phyloP scores from a whole-genome alignment of 2,329 filamentous ascomycete genomes.

The Madurella fahalii region DNA sequence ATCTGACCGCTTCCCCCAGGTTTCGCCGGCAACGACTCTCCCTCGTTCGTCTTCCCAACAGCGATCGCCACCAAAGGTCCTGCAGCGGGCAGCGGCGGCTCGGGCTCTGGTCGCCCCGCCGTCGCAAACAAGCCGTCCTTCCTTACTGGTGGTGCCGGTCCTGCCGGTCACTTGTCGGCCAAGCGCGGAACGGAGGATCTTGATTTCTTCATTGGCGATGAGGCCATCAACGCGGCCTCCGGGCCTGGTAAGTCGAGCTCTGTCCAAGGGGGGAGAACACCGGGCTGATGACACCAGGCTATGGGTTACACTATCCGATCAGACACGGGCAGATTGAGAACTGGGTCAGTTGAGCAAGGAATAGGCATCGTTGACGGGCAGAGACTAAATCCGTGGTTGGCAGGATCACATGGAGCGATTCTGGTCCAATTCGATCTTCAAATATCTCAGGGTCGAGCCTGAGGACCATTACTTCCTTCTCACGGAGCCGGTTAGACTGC shows the following conservation, averaged over 20 bases:
- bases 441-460: slow-evolving; percentile 95
- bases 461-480: slow-evolving; percentile 98
- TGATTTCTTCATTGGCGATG: slow-evolving; percentile 98
- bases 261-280: background rate
- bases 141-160: slow-evolving; percentile 83
- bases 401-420: slow-evolving; percentile 99
- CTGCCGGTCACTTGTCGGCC: slow-evolving; percentile 73
- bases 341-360: slow-evolving; percentile 60
- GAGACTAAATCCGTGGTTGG: slow-evolving; percentile 27
- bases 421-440: slow-evolving; percentile 99
- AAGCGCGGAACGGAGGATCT: slow-evolving; percentile 97
- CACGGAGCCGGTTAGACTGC: slow-evolving; percentile 71
- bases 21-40: slow-evolving; percentile 98
- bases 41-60: slow-evolving; percentile 98
- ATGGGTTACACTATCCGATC: slow-evolving; percentile 96
- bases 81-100: slow-evolving; percentile 64
- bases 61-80: slow-evolving; percentile 93
- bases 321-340: slow-evolving; percentile 98
- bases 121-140: slow-evolving; percentile 95
- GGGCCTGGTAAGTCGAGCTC: slow-evolving; percentile 52
- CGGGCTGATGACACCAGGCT: slow-evolving; percentile 52
- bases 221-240: slow-evolving; percentile 76
- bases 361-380: background rate
- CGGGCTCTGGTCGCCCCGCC: slow-evolving; percentile 82
- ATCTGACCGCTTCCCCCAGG: slow-evolving; percentile 49